Base-by-base conservation (phyloP, 192 early-diverging fungal genomes). In the Powellomyces hirtus region DNA sequence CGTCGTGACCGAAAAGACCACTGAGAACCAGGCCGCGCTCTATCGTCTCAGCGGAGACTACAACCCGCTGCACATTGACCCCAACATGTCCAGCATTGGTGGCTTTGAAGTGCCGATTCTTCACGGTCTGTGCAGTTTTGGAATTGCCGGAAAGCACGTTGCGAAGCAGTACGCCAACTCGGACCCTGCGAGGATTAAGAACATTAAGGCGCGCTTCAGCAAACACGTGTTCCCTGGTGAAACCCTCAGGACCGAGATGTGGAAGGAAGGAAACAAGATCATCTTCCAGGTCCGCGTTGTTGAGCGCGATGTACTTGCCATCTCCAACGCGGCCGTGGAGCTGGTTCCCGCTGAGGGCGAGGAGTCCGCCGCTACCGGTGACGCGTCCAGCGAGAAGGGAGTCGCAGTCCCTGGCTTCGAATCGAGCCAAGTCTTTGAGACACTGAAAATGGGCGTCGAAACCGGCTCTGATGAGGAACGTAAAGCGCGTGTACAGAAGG, bases 61-160 rank as follows among this genome's bases (percentile, higher is more conserved):
- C 77, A 99, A 99, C 78, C 97, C 97, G 67, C 82, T 99, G 65
- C 97, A 99, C 75, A 92, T 99, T 71, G 96, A 98, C 77, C 96
- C 97, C 1, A 80, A 86, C 30, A 95, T 98, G 94, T 88, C 91
- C 37, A 83, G 86, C 38, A 84, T 97, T 58, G 97, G 94, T 58
- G 96, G 96, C 20, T 99, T 98, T 77, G 91, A 98, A 38, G 89
- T 90, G 13, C 97, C 97, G 2, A 98, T 99, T 72, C 82, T 98
- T 42, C 98, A 99, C 73, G 96, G 96, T 34, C 84, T 99, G 66
- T 95, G 92, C 83, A 86, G 91, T 10, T 94, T 93, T 76, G 96
- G 94, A 65, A 85, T 94, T 68, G 90, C 95, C 22, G 89, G 89
- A 13, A 95, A 94, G 75, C 95, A 96, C 67, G 84, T 98, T 55